Conservation (phyloP, 768 basidiomycete species). For the Tulasnella sp. region DNA sequence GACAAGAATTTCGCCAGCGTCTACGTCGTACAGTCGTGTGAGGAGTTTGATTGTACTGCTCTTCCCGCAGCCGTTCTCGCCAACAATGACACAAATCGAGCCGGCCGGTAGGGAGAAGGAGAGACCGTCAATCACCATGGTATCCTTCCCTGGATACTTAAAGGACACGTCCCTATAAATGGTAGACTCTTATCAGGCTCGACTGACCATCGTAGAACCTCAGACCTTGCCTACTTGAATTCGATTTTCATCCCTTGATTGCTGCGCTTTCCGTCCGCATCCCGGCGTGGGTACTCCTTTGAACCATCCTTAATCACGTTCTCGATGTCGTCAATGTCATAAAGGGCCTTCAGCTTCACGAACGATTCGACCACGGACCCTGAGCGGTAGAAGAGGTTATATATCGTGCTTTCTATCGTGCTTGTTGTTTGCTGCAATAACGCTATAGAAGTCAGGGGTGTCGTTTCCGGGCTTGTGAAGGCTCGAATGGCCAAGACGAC, state of each 20-base stretch:
- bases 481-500: conserved; percentile 2
- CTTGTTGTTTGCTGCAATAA: background rate
- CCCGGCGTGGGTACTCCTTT: conserved; percentile 4
- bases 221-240: conserved; percentile 11
- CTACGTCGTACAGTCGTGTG: conserved; percentile 22
- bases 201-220: background rate
- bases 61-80: conserved; percentile 40
- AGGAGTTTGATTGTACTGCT: conserved; percentile 29
- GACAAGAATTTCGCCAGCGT: conserved; percentile 29
- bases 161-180: conserved; percentile 41
- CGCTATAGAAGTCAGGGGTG: background rate
- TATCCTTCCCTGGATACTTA: conserved; percentile 36
- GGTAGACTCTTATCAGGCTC: background rate
- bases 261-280: background rate
- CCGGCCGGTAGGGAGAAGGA: conserved; percentile 35
- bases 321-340: conserved; percentile 14
- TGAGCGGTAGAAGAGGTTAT: background rate
- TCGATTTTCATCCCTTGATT: conserved; percentile 18
- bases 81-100: conserved; percentile 46
- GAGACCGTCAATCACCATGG: conserved; percentile 30
- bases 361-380: conserved; percentile 7
- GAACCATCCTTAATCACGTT: conserved; percentile 12
- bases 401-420: background rate
- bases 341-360: conserved; percentile 8
- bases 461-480: background rate